Base-by-base conservation (phyloP, 1,284 basidiomycete genomes). In the Uromyces viciae-fabae region DNA sequence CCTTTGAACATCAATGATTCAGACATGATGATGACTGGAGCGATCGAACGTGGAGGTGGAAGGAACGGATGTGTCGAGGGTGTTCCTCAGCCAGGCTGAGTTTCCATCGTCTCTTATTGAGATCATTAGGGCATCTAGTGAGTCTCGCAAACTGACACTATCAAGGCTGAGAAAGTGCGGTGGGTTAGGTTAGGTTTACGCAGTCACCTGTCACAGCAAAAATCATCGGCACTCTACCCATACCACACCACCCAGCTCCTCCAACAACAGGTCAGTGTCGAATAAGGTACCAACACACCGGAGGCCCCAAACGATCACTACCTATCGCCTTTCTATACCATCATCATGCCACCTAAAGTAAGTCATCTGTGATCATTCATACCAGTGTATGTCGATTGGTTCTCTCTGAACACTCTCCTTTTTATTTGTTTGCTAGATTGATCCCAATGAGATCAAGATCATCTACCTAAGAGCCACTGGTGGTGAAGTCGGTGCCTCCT, bases 401-500 rank as follows among this genome's bases (percentile, higher is more conserved):
- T 19, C 60, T 17, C 46, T 38, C 17, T 9, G 42, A 46, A 69
- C 86, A 86, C 86, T 86, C 14, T 84, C 85, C 1, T 62, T n/a
- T 49, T n/a, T 62, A 31, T 25, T 38, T 74, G 38, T 87, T 86
- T 75, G 76, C 42, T 82, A 83, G 76, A 75, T 87, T 84, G 93
- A 95, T 90, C 94, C 94, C 84, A 93, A 90, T 88, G 95, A 96
- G 89, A 90, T 95, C 85, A 98, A 97, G 82, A 95, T 98, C 90
- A 99, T 99, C 91, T 95, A 97, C 91, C 93, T 99, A 88, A 92
- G 97, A 86, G 95, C 95, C 83, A 96, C 94, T 83, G 97, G 97
- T 90, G 97, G 97, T 91, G 97, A 99, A 90, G 94, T 99, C 86
- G 97, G 95, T 90, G 94, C 97, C 84, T 98, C 97, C 11, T 96